Percentiles rank a stretch among this genome's conserved stretches.
phyloP scores from a whole-genome alignment of 2,329 filamentous ascomycete species.

The Colletotrichum sp. region DNA sequence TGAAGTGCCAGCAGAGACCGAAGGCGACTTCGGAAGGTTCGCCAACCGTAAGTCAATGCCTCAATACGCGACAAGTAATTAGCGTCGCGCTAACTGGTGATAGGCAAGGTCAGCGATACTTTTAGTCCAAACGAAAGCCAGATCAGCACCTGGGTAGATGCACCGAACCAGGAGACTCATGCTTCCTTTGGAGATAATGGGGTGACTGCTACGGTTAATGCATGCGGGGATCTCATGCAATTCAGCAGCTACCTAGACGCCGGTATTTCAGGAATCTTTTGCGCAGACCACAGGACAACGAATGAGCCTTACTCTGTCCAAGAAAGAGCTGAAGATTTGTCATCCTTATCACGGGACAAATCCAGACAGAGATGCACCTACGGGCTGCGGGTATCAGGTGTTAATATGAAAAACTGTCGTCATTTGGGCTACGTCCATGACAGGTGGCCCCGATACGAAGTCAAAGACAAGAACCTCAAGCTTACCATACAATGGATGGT shows the following conservation, averaged over 20 bases:
- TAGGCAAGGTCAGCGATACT: background rate
- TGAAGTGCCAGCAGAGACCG: background rate
- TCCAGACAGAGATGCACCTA: background rate
- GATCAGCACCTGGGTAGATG: background rate
- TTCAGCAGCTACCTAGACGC: background rate
- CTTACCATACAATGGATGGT: background rate
- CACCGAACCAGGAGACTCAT: background rate
- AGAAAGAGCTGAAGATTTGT: background rate
- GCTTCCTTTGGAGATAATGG: background rate
- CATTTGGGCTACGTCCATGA: background rate
- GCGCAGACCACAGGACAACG: background rate
- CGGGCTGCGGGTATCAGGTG: accelerated
- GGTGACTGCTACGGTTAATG: background rate
- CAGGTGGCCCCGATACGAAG: background rate
- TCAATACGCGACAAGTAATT: background rate
- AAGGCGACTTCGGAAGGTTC: accelerated
- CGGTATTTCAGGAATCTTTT: background rate
- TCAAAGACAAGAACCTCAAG: background rate
- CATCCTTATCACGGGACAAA: accelerated
- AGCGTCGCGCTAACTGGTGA: background rate
- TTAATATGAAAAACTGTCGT: background rate
- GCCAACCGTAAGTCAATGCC: background rate
- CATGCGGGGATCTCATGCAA: background rate
- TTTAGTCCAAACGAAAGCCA: background rate
- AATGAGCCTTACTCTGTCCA: background rate